A percentile compares a stretch with the other conserved stretches of the same genome.
These are phyloP conservation scores for Limnanthes douglasii DNA, from an alignment of 345 rosid species.

Conservation along the genomic window DNA sequence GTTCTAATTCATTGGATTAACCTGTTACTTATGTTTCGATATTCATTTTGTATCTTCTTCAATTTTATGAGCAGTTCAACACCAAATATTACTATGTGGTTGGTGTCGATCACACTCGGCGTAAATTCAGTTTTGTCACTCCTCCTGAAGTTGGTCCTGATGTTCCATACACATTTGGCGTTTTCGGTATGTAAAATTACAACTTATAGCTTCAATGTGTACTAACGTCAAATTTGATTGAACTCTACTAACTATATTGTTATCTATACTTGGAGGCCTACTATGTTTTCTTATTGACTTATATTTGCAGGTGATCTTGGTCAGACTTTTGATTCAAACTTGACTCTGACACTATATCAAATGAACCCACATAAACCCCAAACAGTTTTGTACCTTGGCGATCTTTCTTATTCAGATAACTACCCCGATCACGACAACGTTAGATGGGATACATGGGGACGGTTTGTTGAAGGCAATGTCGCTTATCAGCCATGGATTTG, in stretches of 20 bases:
- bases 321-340: conserved; percentile 77
- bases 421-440: conserved; percentile 53
- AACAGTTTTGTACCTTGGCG: conserved; percentile 61
- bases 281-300: background rate
- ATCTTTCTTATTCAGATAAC: conserved; percentile 75
- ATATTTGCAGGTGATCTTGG: conserved; percentile 79
- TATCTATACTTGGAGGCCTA: too few species aligned
- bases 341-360: conserved; percentile 66
- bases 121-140: conserved; percentile 54
- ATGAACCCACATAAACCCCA: conserved; percentile 47
- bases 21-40: background rate
- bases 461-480: conserved; percentile 66
- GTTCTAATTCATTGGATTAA: too few species aligned
- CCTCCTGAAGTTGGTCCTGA: conserved; percentile 60
- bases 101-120: conserved; percentile 27
- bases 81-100: conserved; percentile 50
- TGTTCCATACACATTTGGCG: conserved; percentile 53
- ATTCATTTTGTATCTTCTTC: background rate
- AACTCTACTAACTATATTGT: too few species aligned
- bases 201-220: too few species aligned
- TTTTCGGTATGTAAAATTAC: conserved; percentile 22
- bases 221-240: too few species aligned
- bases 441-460: conserved; percentile 92
- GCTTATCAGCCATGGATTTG: conserved; percentile 99
- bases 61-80: conserved; percentile 22